Evolutionary conservation across 208 protist genomes (phyloP).

Genomic region (Leishmania tropica): DNA sequence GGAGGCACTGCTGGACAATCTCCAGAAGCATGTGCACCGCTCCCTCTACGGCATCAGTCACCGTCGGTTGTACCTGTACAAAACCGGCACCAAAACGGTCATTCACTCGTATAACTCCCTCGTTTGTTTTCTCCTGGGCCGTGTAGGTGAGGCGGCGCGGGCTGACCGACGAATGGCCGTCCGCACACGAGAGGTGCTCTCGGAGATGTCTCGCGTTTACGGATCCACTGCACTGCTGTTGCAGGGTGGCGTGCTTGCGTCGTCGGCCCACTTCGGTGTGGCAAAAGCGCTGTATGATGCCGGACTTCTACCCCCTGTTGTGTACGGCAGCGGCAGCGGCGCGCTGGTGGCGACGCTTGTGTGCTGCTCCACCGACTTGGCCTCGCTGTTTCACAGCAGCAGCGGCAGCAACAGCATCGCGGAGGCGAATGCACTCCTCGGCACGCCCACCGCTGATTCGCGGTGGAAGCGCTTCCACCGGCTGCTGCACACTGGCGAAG

Average conservation of each 20-base stretch:
- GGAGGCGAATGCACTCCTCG: constrained; percentile 14
- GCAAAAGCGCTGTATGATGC: constrained; percentile 63
- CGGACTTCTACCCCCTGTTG: constrained; percentile 58
- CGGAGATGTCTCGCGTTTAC: constrained; percentile 47
- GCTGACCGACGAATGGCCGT: neutral
- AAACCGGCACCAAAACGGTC: constrained; percentile 65
- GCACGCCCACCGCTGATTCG: neutral
- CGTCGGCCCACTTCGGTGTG: constrained; percentile 71
- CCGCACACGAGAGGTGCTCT: constrained; percentile 42
- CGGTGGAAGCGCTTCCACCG: constrained; percentile 29
- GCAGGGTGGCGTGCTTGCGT: constrained; percentile 56
- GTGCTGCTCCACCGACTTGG: constrained; percentile 51
- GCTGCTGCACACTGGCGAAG: constrained; percentile 41
- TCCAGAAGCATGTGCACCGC: constrained; percentile 52
- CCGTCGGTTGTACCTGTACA: constrained; percentile 56
- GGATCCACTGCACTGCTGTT: constrained; percentile 67
- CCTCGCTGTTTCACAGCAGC: constrained; percentile 8
- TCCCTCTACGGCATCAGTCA: constrained; percentile 64
- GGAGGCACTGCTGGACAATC: constrained; percentile 34
- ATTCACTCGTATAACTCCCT: constrained; percentile 78
- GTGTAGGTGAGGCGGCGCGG: constrained; percentile 22
- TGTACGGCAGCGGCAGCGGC: constrained; percentile 66
- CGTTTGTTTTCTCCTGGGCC: constrained; percentile 41
- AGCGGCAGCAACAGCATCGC: neutral
- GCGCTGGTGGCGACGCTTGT: constrained; percentile 70